Evolutionary conservation across 2,329 filamentous ascomycete species (phyloP).

Genomic region (Thermothelomyces thermophilus): DNA sequence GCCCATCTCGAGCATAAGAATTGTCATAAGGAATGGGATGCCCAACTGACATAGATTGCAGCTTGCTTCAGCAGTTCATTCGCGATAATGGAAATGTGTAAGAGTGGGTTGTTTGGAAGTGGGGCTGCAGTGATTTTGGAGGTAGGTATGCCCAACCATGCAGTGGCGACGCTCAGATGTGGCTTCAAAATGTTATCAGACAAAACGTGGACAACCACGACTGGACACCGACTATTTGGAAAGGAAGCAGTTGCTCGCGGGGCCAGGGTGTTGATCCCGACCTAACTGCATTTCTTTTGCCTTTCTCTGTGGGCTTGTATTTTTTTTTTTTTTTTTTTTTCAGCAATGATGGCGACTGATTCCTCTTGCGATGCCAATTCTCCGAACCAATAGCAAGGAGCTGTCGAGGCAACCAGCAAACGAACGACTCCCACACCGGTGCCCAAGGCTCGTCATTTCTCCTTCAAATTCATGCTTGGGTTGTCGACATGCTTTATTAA

Average conservation of each 20-base stretch:
- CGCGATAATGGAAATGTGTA: neutral
- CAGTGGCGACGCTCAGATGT: neutral
- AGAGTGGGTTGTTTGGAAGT: neutral
- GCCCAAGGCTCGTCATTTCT: no score
- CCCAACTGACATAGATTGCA: neutral
- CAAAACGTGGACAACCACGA: conserved; percentile 5
- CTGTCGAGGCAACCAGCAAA: no score
- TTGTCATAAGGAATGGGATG: neutral
- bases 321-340: no score
- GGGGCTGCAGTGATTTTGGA: neutral
- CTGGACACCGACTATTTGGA: neutral
- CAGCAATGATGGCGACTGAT: no score
- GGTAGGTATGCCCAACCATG: conserved; percentile 5
- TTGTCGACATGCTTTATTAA: no score
- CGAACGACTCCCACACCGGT: no score
- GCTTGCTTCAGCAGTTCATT: neutral
- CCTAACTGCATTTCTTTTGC: no score
- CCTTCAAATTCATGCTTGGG: no score
- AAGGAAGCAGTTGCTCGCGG: neutral
- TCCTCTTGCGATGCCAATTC: no score
- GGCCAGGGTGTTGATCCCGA: no score
- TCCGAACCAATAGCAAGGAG: no score
- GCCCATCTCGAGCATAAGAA: conserved; percentile 26
- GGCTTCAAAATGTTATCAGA: neutral
- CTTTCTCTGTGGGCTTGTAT: no score